Evolutionary conservation across 164 flowering plant genomes (phyloP), one percentile per base, ranked within the genome.

Genomic region (Chimonanthus praecox): DNA sequence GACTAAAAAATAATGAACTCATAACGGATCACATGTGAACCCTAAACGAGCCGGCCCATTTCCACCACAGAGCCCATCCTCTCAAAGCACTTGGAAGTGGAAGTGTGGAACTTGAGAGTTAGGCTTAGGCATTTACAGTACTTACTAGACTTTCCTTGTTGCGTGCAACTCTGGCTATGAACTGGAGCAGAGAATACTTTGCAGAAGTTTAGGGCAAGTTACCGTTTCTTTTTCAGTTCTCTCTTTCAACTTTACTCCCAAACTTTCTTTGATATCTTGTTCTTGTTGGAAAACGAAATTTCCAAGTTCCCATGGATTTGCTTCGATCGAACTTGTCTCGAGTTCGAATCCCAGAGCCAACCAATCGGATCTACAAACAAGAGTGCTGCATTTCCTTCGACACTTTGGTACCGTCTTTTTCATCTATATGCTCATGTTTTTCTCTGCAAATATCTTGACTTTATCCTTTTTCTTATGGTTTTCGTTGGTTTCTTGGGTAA

Each of bases 301-400:
- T 54, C 16, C 60, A 54, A 66, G 48, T 80, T 58, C 82, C 88
- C 7, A 90, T 95, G 95, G 98, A 93, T 49, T 77, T 89, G 70
- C 97, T 95, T 67, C 90, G 97, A 80, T 87, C 94, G 70, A 82
- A 87, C 75, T 86, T 95, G 58, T 84, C 88, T 20, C 87, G 90
- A 21, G 94, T 95, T 78, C 91, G 98, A 77, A 93, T 93, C 69
- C 99, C 99, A 8, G 97, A 92, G 72, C 99, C 99, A 2, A 92
- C 98, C 54, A 89, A 89, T 80, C 97, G 99, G 69, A 89, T 95
- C 80, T 93, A 87, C 91, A 95, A 95, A 79, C 92, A 92, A 3
- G 99, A 95, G 82, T 95, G 99, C 83, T 93, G 98, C 84, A 71
- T 95, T 73, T 87, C 97, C 13, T 95, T 92, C 77, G 97, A 88